phyloP scores from a whole-genome alignment of 208 protist genomes.

The Trypanosoma theileri region DNA sequence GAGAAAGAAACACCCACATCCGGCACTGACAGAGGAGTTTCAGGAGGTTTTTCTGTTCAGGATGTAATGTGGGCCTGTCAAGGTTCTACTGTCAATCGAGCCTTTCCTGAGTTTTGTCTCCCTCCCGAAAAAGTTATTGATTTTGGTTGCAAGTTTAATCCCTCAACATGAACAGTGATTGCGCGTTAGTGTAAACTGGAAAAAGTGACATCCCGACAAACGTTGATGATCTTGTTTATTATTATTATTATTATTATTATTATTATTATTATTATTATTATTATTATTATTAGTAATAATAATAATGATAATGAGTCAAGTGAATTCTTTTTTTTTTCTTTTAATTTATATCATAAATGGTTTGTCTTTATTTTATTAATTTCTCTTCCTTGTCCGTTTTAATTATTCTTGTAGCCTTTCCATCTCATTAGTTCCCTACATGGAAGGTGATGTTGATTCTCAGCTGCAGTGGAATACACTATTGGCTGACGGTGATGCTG shows the following conservation, averaged over 20 bases:
- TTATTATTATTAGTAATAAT: constrained; percentile 1
- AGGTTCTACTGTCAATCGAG: constrained; percentile 13
- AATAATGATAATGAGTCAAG: neutral
- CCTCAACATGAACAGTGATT: neutral
- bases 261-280: constrained; percentile 4
- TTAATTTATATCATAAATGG: neutral
- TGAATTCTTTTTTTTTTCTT: constrained; percentile 12
- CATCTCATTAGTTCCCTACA: neutral
- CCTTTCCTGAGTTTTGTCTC: constrained; percentile 22
- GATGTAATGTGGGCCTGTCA: constrained; percentile 27
- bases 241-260: constrained; percentile 1
- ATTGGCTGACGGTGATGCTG: constrained; percentile 19
- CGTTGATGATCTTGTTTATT: neutral
- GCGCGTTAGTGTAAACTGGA: neutral
- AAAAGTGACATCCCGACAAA: neutral
- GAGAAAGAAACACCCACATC: neutral
- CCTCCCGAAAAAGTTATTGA: constrained; percentile 28
- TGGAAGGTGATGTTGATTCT: neutral
- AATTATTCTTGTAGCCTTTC: neutral
- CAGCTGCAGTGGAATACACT: constrained; percentile 12
- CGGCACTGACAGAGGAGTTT: neutral
- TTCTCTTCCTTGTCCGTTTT: neutral
- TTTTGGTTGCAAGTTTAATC: constrained; percentile 26
- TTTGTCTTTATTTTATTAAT: constrained; percentile 9
- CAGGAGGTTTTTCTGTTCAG: neutral